Percentiles rank a stretch among this genome's conserved stretches.
Evolutionary conservation across 1,284 basidiomycete genomes (phyloP).

Genomic region (Ustilago trichophora): DNA sequence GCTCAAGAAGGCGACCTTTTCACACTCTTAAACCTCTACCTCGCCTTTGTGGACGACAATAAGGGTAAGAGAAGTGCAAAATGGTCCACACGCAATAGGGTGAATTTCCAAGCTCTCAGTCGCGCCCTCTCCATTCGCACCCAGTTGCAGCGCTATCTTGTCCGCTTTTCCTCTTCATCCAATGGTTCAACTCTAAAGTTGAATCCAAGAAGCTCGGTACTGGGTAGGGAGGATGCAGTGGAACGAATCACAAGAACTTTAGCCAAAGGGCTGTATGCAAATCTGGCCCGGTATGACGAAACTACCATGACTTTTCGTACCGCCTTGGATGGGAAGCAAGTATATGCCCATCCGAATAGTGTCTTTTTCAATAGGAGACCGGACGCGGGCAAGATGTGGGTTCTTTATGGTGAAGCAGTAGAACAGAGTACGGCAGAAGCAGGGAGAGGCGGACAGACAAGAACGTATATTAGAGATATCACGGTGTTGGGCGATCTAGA

Average conservation of each 20-base stretch:
- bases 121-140: conserved; percentile 88
- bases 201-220: conserved; percentile 69
- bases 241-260: conserved; percentile 79
- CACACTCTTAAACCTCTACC: conserved; percentile 91
- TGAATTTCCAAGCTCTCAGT: conserved; percentile 91
- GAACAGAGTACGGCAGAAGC: conserved; percentile 61
- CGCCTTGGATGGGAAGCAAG: conserved; percentile 75
- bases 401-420: conserved; percentile 91
- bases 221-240: conserved; percentile 71
- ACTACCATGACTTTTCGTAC: conserved; percentile 76
- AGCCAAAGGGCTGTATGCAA: conserved; percentile 90
- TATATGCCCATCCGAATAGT: conserved; percentile 91
- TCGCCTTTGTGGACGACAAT: conserved; percentile 83
- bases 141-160: conserved; percentile 91
- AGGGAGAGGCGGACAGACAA: conserved; percentile 69
- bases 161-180: too few relatives aligned
- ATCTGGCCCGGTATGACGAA: conserved; percentile 73
- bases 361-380: conserved; percentile 93
- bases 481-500: conserved; percentile 65
- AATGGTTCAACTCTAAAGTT: conserved; percentile 53
- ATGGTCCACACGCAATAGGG: conserved; percentile 88
- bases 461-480: conserved; percentile 72
- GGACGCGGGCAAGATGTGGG: conserved; percentile 78
- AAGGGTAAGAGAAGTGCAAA: conserved; percentile 79
- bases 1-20: conserved; percentile 97